Evolutionary conservation across 345 rosid genomes (phyloP).

Genomic region (Arabis hirsuta): DNA sequence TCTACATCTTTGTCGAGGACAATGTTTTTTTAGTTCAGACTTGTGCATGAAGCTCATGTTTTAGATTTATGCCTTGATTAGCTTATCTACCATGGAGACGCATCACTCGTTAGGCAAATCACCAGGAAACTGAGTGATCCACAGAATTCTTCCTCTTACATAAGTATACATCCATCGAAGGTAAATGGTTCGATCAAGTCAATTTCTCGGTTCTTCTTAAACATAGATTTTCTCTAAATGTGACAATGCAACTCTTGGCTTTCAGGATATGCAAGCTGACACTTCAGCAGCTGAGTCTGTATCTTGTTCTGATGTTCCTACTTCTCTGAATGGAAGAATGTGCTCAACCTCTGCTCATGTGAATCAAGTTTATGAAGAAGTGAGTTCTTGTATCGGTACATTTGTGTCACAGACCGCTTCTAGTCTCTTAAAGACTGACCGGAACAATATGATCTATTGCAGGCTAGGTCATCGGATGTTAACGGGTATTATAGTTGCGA

Average conservation of each 20-base stretch:
- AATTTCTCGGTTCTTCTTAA: neutral
- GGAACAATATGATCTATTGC: slow-evolving; percentile 32
- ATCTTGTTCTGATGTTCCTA: slow-evolving; percentile 62
- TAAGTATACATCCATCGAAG: slow-evolving; percentile 59
- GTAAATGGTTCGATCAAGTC: slow-evolving; percentile 41
- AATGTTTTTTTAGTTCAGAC: slow-evolving; percentile 14
- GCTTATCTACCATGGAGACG: slow-evolving; percentile 71
- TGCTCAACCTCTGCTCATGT: slow-evolving; percentile 51
- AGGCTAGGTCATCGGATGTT: slow-evolving; percentile 63
- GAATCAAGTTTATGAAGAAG: slow-evolving; percentile 67
- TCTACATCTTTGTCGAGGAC: slow-evolving; percentile 15
- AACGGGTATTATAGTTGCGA: slow-evolving; percentile 74
- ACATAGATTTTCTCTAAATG: slow-evolving; percentile 11
- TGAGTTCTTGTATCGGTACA: slow-evolving; percentile 46
- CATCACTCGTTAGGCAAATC: slow-evolving; percentile 62
- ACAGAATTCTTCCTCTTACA: slow-evolving; percentile 47
- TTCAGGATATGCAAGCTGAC: slow-evolving; percentile 63
- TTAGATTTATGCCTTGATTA: slow-evolving; percentile 38
- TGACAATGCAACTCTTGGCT: slow-evolving; percentile 21
- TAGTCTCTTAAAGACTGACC: slow-evolving; percentile 16
- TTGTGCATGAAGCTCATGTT: slow-evolving; percentile 36
- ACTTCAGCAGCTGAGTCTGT: slow-evolving; percentile 62
- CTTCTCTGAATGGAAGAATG: slow-evolving; percentile 51
- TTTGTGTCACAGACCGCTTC: slow-evolving; percentile 4
- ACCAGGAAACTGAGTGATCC: slow-evolving; percentile 58